Conservation (phyloP, 2,329 filamentous ascomycete genomes). For the Epichloe hybrida region DNA sequence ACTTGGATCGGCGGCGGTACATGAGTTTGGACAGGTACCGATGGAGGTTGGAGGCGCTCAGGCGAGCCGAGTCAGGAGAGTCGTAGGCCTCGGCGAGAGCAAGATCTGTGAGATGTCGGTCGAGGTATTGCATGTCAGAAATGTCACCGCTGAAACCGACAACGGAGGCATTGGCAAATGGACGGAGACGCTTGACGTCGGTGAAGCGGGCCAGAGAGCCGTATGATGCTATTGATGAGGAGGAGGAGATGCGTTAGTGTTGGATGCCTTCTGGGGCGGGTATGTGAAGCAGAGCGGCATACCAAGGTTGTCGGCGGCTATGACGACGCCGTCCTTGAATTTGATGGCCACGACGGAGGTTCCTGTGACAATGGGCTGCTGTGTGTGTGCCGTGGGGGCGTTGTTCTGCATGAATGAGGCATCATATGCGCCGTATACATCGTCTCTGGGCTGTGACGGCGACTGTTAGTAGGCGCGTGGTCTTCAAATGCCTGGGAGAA, state of each 20-base stretch:
- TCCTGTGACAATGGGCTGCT: conserved; percentile 86
- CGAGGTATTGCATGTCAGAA: conserved; percentile 97
- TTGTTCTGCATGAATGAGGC: conserved; percentile 62
- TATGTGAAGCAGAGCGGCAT: conserved; percentile 9
- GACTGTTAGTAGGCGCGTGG: conserved; percentile 7
- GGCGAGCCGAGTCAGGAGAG: conserved; percentile 28
- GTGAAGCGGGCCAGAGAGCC: conserved; percentile 94
- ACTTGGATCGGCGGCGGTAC: conserved; percentile 87
- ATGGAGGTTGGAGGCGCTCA: conserved; percentile 90
- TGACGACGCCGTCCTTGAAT: conserved; percentile 91
- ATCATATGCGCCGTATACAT: conserved; percentile 92
- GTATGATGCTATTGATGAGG: conserved; percentile 61
- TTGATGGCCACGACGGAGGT: conserved; percentile 92
- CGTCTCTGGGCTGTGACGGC: conserved; percentile 68
- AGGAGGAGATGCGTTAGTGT: neutral
- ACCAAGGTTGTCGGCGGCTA: conserved; percentile 95
- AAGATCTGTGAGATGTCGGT: conserved; percentile 77
- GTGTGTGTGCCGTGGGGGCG: conserved; percentile 72
- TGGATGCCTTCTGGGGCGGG: neutral
- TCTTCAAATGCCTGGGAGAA: neutral
- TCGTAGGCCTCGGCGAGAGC: conserved; percentile 81
- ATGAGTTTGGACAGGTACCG: conserved; percentile 93
- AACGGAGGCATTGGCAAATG: conserved; percentile 71
- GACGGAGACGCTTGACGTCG: conserved; percentile 86
- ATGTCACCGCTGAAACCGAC: conserved; percentile 95